Evolutionary conservation across 768 basidiomycete species (phyloP).

Genomic region (Phanerochaete carnosa): DNA sequence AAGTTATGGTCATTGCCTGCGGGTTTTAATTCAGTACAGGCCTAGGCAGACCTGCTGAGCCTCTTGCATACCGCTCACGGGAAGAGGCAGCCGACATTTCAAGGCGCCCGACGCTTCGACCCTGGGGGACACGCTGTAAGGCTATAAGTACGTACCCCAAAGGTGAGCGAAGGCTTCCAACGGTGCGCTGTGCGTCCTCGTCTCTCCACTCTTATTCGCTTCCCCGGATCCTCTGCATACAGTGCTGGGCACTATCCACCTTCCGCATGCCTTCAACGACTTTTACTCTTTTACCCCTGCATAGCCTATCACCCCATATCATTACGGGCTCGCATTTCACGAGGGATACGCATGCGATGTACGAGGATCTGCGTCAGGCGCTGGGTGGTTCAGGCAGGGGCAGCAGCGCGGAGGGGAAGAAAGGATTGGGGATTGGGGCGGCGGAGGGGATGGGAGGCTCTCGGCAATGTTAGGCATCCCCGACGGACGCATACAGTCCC

Average conservation of each 20-base stretch:
- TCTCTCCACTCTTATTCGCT: neutral
- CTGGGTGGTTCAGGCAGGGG: neutral
- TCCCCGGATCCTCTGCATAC: neutral
- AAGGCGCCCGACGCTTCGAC: too few species aligned
- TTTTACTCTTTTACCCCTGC: neutral
- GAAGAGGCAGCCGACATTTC: neutral
- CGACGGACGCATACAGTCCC: neutral
- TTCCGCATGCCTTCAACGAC: neutral
- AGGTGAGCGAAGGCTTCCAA: neutral
- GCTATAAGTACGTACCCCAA: neutral
- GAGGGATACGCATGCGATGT: conserved; percentile 15
- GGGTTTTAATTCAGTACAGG: neutral
- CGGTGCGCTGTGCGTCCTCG: neutral
- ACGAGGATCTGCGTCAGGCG: conserved; percentile 13
- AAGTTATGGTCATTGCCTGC: neutral
- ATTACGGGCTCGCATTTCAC: conserved; percentile 15
- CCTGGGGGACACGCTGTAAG: neutral
- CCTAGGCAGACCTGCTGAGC: neutral
- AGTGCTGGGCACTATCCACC: neutral
- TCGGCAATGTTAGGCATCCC: neutral
- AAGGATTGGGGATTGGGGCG: neutral
- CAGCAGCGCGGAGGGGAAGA: neutral
- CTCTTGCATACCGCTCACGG: too few species aligned
- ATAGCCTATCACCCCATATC: neutral
- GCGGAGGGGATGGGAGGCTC: neutral